Base-by-base conservation (phyloP, 495 filamentous ascomycete genomes). In the Recurvomyces mirabilis region DNA sequence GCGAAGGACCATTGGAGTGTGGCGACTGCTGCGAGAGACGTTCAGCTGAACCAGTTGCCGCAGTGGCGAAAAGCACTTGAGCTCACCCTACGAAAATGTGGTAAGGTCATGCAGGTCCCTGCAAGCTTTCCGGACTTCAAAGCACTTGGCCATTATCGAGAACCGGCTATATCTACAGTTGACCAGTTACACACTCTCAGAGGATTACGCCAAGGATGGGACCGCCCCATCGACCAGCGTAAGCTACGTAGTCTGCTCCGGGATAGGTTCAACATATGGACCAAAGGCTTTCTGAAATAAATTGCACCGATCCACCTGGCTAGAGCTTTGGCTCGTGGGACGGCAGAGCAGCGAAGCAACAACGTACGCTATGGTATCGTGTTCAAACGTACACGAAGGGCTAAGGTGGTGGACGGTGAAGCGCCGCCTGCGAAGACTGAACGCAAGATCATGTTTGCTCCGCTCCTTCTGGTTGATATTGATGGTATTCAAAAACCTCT, bases 161-260 rank as follows among this genome's bases (percentile, higher is more conserved):
- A 37, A 1, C 57, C 55, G 11, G 43, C 20, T 6, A 42, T 60
- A 2, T 58, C 52, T 2, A 39, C 36, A 2, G 24, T 26, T n/a
- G 39, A 54, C 17, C 43, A 56, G 28, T 28, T 58, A 19, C 33
- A 37, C n/a, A 42, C 52, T 19, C 43, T 58, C 1, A 14, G 43
- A 30, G 32, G 46, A 1, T 47, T 56, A 11, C 33, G 48, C 4
- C 29, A 43, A 19, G 55, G 55, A 10, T 58, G 52, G 55, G 33
- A 46, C 20, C 37, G 20, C 18, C 35, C 29, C 2, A 42, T 60
- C 13, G 46, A 58, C 29, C 41, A 58, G 29, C n/a, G 13, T 7
- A 56, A 54, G 20, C 46, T 56, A 5, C 46, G 56, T 5, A 31
- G 40, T 5, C 21, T 56, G 5, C 36, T 57, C 11, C 28, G 48